Conservation (phyloP, 140 eudicot genomes). For the Flaveria floridana region DNA sequence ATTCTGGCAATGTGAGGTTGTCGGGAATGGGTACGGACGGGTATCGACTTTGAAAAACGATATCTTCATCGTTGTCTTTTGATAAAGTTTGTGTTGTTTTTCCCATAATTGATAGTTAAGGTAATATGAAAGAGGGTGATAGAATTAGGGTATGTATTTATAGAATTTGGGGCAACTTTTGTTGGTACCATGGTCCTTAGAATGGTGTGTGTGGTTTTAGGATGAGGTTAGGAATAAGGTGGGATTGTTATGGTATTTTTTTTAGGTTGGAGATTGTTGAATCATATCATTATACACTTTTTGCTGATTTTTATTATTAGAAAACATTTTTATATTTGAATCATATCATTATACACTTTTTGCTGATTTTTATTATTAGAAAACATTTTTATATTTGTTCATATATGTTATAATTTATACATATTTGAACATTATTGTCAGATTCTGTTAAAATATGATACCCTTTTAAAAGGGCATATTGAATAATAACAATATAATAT, state of each 20-base stretch:
- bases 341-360: slow-evolving; percentile 29
- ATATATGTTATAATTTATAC: background rate
- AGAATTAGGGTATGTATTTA: slow-evolving; percentile 18
- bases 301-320: background rate
- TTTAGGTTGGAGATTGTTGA: slow-evolving; percentile 48
- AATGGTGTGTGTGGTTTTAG: slow-evolving; percentile 26
- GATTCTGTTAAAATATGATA: too few relatives aligned
- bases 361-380: background rate
- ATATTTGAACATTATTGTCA: background rate
- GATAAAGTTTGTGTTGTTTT: slow-evolving; percentile 25
- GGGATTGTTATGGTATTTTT: slow-evolving; percentile 30
- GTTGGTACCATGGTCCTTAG: too few relatives aligned
- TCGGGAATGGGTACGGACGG: slow-evolving; percentile 74
- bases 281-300: slow-evolving; percentile 31
- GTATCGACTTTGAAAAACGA: slow-evolving; percentile 62
- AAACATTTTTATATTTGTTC: background rate
- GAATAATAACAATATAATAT: background rate
- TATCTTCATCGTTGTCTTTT: slow-evolving; percentile 41
- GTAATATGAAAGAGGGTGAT: background rate
- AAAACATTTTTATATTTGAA: background rate
- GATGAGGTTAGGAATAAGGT: slow-evolving; percentile 37
- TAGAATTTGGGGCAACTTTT: background rate
- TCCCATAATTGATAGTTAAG: slow-evolving; percentile 36
- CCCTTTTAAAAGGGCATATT: background rate
- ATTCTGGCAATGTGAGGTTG: slow-evolving; percentile 64